A percentile compares a stretch with the other conserved stretches of the same genome.
Evolutionary conservation across 2,329 filamentous ascomycete genomes (phyloP).

Genomic region (Tolypocladium tundrense): DNA sequence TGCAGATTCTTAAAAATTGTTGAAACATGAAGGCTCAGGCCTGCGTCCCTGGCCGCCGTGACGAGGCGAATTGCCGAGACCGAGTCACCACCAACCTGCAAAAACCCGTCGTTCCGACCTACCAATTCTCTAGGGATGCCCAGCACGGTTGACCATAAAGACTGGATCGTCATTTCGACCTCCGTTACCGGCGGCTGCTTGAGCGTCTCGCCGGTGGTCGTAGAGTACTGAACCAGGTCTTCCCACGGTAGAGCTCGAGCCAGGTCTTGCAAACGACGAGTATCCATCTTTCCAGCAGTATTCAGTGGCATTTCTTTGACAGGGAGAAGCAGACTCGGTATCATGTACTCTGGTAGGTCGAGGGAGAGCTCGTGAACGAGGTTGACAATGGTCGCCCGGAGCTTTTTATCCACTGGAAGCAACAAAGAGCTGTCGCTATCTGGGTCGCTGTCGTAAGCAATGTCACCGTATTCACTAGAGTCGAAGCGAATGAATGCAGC

Average conservation of each 20-base stretch:
- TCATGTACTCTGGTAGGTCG: neutral
- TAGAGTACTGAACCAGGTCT: neutral
- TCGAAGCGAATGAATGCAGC: neutral
- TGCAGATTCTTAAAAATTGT: slow-evolving; percentile 1
- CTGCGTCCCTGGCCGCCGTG: neutral
- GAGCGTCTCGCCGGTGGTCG: neutral
- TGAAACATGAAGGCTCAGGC: neutral
- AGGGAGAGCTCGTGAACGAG: neutral
- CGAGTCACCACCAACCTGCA: slow-evolving; percentile 13
- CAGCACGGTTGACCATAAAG: neutral
- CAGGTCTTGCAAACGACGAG: neutral
- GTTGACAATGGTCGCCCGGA: neutral
- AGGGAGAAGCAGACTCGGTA: neutral
- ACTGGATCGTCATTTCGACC: neutral
- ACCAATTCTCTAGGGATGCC: neutral
- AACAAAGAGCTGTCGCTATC: neutral
- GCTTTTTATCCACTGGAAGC: neutral
- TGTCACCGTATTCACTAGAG: neutral
- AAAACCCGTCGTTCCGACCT: slow-evolving; percentile 7
- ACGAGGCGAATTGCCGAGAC: slow-evolving; percentile 8
- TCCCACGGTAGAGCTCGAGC: neutral
- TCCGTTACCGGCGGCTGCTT: neutral
- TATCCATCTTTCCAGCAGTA: neutral
- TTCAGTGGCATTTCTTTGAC: neutral
- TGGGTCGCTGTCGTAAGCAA: too few relatives aligned